These are phyloP conservation scores for Phytophthora pini DNA, from an alignment of 352 stramenopile species.

Conservation along the genomic window DNA sequence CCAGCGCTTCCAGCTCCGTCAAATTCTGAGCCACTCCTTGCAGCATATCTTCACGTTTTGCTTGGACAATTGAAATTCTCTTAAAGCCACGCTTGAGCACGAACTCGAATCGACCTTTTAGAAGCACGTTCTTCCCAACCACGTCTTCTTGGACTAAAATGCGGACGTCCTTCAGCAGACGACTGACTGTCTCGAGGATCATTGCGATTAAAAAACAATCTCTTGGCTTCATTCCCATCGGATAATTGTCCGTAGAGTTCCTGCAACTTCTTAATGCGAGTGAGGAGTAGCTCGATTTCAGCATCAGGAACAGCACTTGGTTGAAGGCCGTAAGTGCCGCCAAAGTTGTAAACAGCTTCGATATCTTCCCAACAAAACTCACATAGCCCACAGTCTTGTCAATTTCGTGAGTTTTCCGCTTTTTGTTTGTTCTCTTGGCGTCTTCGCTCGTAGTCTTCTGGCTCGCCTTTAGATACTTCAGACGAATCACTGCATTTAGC, in stretches of 20 bases:
- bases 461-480: conserved; percentile 25
- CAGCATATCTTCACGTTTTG: conserved; percentile 37
- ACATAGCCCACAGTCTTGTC: conserved; percentile 21
- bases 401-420: conserved; percentile 20
- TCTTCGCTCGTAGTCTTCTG: conserved; percentile 26
- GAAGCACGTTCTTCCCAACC: conserved; percentile 29
- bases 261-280: conserved; percentile 10
- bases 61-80: conserved; percentile 33
- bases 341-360: conserved; percentile 29
- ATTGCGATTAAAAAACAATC: conserved; percentile 17
- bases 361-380: conserved; percentile 29
- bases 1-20: conserved; percentile 29
- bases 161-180: conserved; percentile 22
- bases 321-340: conserved; percentile 23
- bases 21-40: conserved; percentile 39
- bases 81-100: conserved; percentile 38
- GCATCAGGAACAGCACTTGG: conserved; percentile 22
- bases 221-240: conserved; percentile 23
- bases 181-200: conserved; percentile 4
- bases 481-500: conserved; percentile 27
- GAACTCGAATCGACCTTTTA: conserved; percentile 41
- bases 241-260: conserved; percentile 15
- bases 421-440: conserved; percentile 25
- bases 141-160: conserved; percentile 24
- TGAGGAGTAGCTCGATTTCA: conserved; percentile 26